Evolutionary conservation across 2,329 filamentous ascomycete genomes (phyloP), one percentile per base, ranked within the genome.

Genomic region (Colletotrichum brevisporum): DNA sequence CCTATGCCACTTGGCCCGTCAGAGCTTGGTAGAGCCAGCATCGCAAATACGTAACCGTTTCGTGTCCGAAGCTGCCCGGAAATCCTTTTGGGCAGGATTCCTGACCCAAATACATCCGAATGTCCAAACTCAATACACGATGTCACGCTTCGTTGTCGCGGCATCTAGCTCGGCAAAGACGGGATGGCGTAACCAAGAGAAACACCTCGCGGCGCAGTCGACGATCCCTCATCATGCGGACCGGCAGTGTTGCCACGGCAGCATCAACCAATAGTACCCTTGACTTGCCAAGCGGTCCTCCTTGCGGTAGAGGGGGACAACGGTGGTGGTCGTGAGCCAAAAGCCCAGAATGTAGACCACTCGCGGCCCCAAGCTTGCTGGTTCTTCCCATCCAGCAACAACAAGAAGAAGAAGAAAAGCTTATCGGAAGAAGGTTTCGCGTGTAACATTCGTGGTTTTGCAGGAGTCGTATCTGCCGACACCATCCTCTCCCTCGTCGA

Each of bases 401-500:
- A 36, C 6, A 10, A 36, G 31, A 36, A 9, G 31, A 36, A 2
- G 10, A 10, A 15, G 24, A 55, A 31, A 69, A 66, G 39, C 26
- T 67, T 47, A 56, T 47, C 27, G 18, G 15, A 52, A 18, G 45
- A 69, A 55, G 18, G 63, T 69, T 69, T 47, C 21, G 31, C 43
- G 24, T 69, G 67, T 56, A 61, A 69, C 67, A 41, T 26, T 57
- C 43, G 51, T 24, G 55, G 67, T 69, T 69, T 69, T 66, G 55
- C 36, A 53, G 67, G 4, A 56, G 50, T 48, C 27, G 51, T 56
- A 43, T 67, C 56, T 57, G 51, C 66, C 54, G 61, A 52, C 56
- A 39, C 54, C 62, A 12, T 53, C 18, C 53, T 18, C 39, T 18
- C 51, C 51, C 26, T 18, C 52, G 5, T 15, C 21, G 45, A 41